Evolutionary conservation across 768 basidiomycete genomes (phyloP).

Genomic region (Rhizopogon roseolus): DNA sequence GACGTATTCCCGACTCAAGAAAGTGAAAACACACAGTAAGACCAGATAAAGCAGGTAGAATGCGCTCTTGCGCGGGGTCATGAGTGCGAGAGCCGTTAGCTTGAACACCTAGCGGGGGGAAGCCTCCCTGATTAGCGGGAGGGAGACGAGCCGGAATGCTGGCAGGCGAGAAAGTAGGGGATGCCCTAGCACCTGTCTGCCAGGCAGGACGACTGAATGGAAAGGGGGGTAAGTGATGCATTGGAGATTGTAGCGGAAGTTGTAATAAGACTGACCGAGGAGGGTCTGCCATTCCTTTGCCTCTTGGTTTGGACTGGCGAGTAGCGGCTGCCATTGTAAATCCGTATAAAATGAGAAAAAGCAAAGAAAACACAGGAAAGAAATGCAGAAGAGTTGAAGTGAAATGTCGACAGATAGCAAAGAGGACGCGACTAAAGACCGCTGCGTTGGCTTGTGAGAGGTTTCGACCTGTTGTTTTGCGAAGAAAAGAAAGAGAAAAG

Average conservation of each 20-base stretch:
- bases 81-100: slow-evolving; percentile 43
- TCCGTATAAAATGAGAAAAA: slow-evolving; percentile 18
- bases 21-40: slow-evolving; percentile 54
- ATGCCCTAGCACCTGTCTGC: slow-evolving; percentile 56
- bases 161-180: slow-evolving; percentile 64
- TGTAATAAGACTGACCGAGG: slow-evolving; percentile 40
- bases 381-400: slow-evolving; percentile 24
- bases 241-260: slow-evolving; percentile 5
- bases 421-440: slow-evolving; percentile 26
- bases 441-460: slow-evolving; percentile 15
- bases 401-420: slow-evolving; percentile 33
- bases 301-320: slow-evolving; percentile 58
- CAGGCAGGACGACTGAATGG: slow-evolving; percentile 48
- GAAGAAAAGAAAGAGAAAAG: slow-evolving; percentile 10
- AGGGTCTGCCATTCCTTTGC: slow-evolving; percentile 59
- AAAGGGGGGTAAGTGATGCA: slow-evolving; percentile 8
- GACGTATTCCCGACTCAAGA: slow-evolving; percentile 8
- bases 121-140: slow-evolving; percentile 30
- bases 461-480: slow-evolving; percentile 15
- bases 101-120: slow-evolving; percentile 41
- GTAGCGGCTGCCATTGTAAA: slow-evolving; percentile 56
- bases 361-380: slow-evolving; percentile 24
- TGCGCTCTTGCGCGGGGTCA: slow-evolving; percentile 50
- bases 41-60: slow-evolving; percentile 62
- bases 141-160: slow-evolving; percentile 36